A percentile compares a stretch with the other conserved stretches of the same genome.
phyloP scores from a whole-genome alignment of 768 basidiomycete species.

The Termitomyces sp. region DNA sequence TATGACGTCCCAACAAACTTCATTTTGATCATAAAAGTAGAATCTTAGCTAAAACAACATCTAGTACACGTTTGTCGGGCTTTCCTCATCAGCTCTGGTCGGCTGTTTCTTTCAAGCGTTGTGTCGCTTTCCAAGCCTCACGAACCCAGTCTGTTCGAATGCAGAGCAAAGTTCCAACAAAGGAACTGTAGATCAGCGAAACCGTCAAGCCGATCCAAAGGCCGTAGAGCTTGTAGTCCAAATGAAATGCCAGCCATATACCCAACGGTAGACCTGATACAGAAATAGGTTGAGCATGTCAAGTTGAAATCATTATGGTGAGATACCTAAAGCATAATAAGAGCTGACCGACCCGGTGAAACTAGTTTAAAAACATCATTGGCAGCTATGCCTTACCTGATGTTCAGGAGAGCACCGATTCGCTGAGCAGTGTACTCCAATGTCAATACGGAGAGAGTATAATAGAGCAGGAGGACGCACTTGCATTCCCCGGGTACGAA shows the following conservation, averaged over 20 bases:
- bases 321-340: slow-evolving; percentile 67
- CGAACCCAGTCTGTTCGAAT: slow-evolving; percentile 61
- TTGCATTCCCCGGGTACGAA: slow-evolving; percentile 81
- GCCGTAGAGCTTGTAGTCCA: slow-evolving; percentile 56
- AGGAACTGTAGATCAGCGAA: slow-evolving; percentile 51
- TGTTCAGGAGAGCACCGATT: slow-evolving; percentile 71
- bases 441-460: background rate
- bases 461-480: slow-evolving; percentile 22
- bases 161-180: slow-evolving; percentile 47
- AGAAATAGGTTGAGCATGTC: background rate
- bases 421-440: slow-evolving; percentile 30
- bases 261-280: slow-evolving; percentile 69
- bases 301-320: background rate
- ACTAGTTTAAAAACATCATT: background rate
- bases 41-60: background rate
- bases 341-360: slow-evolving; percentile 31
- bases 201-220: slow-evolving; percentile 84
- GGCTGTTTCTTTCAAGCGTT: slow-evolving; percentile 32
- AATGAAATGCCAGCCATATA: slow-evolving; percentile 66
- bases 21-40: no score
- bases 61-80: background rate
- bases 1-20: no score
- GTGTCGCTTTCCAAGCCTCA: slow-evolving; percentile 58
- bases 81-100: background rate
- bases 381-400: slow-evolving; percentile 40